A percentile compares a stretch with the other conserved stretches of the same genome.
phyloP scores from a whole-genome alignment of 768 basidiomycete genomes.

The Ephemerocybe angulata region DNA sequence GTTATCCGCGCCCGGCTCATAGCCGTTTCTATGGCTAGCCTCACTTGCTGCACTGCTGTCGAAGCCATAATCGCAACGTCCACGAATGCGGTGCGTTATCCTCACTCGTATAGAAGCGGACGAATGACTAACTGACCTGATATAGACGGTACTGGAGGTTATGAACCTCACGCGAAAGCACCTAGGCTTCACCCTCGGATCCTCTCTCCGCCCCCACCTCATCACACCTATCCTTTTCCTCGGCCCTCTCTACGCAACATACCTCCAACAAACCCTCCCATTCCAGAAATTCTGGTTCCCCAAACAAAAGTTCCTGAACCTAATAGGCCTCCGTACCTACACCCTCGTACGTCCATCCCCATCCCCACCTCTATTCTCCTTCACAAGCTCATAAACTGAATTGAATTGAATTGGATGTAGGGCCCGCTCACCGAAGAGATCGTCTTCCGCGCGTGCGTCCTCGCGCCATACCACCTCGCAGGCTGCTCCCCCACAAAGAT shows the following conservation, averaged over 20 bases:
- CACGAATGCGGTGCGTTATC: constrained; percentile 13
- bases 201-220: constrained; percentile 47
- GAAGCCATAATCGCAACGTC: constrained; percentile 36
- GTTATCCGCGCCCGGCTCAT: constrained; percentile 78
- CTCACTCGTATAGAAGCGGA: too few species aligned
- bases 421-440: constrained; percentile 91
- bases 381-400: constrained; percentile 20
- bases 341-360: not conserved
- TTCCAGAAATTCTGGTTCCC: constrained; percentile 51
- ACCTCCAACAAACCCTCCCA: constrained; percentile 46
- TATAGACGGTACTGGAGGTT: not conserved
- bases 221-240: constrained; percentile 71
- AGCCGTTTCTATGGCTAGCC: constrained; percentile 63
- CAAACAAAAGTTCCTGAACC: constrained; percentile 30
- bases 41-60: constrained; percentile 52
- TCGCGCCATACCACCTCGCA: constrained; percentile 68
- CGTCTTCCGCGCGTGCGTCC: constrained; percentile 83
- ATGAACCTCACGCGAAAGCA: not conserved
- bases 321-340: not conserved
- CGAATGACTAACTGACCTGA: not conserved
- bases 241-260: constrained; percentile 69
- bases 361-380: not conserved
- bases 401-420: constrained; percentile 32
- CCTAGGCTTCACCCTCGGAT: constrained; percentile 10
- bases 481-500: constrained; percentile 52